A percentile compares a stretch with the other conserved stretches of the same genome.
Evolutionary conservation across 2,329 filamentous ascomycete genomes (phyloP).

Genomic region (Talaromyces sp.): DNA sequence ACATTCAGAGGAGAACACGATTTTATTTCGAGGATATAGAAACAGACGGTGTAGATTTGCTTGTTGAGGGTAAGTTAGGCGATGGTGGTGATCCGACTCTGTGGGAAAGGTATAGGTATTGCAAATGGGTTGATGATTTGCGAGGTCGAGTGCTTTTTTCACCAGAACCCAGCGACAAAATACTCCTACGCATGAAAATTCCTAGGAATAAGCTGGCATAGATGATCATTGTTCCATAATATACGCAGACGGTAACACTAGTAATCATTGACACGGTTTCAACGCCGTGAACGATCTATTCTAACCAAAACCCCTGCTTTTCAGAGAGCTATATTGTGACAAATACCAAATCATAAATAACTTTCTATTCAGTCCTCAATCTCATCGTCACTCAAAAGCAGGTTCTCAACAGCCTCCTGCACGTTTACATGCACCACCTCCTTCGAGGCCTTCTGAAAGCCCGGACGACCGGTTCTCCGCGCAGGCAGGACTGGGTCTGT

Average conservation of each 20-base stretch:
- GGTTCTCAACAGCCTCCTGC: slow-evolving; percentile 54
- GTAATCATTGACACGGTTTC: too few relatives aligned
- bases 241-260: not conserved
- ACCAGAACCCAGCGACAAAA: not conserved
- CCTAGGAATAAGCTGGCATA: not conserved
- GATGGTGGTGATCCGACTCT: too few relatives aligned
- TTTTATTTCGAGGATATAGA: not conserved
- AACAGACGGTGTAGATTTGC: not conserved
- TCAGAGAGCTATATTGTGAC: not conserved
- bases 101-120: not conserved
- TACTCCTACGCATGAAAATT: not conserved
- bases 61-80: not conserved
- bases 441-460: not conserved
- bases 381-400: slow-evolving; percentile 76
- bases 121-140: not conserved
- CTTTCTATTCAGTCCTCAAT: slow-evolving; percentile 57
- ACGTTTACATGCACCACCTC: slow-evolving; percentile 24
- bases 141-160: not conserved
- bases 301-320: not conserved
- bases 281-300: not conserved
- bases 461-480: not conserved
- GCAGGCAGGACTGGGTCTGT: slow-evolving; percentile 13
- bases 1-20: not conserved
- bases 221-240: not conserved
- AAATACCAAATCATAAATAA: not conserved